Base-by-base conservation (phyloP, 2,329 filamentous ascomycete genomes). In the Aureobasidium sp. region DNA sequence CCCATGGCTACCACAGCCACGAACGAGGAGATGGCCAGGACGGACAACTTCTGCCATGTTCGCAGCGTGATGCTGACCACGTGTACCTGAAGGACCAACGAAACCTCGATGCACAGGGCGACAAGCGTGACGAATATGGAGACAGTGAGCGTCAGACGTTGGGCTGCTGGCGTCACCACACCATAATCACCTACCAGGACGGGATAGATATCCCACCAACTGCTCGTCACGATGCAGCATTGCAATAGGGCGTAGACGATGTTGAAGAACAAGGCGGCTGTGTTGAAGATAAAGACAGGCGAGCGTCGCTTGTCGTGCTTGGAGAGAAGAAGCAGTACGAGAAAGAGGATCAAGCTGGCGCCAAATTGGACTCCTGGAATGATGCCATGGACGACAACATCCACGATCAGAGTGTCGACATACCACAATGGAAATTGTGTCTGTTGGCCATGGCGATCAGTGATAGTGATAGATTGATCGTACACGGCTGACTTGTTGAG, bases 241-340 rank as follows among this genome's bases (percentile, higher is more conserved):
- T 84, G 75, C 5, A 90, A 73, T 17, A 80, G 70, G 68, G 78
- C 79, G 61, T 88, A 85, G 47, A 84, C 71, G 53, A 81, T 74
- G 72, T 87, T 85, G 68, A 85, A 69, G 51, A 81, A 54, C 21
- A 95, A 79, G 15, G 82, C 81, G 25, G 79, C 62, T 21, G 81
- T 65, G 69, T 92, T 90, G 67, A 91, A 76, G 64, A 85, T 68
- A 70, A 88, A 88, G 21, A 89, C 80, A 0, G 78, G 69, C 1
- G 86, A 85, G 57, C 75, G 75, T 62, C 88, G 81, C 70, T 89
- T 90, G 65, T 83, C 77, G 0, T 77, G 70, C 21, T 83, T 82
- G 0, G 88, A 91, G 71, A 92, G 79, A 61, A 86, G 74, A 11
- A 90, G 74, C 2, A 92, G 75, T 31, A 88, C 77, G 45, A 87